A percentile compares a stretch with the other conserved stretches of the same genome.
These are phyloP conservation scores for Diaporthe humulicola DNA, from an alignment of 2,329 filamentous ascomycete species.

Conservation along the genomic window DNA sequence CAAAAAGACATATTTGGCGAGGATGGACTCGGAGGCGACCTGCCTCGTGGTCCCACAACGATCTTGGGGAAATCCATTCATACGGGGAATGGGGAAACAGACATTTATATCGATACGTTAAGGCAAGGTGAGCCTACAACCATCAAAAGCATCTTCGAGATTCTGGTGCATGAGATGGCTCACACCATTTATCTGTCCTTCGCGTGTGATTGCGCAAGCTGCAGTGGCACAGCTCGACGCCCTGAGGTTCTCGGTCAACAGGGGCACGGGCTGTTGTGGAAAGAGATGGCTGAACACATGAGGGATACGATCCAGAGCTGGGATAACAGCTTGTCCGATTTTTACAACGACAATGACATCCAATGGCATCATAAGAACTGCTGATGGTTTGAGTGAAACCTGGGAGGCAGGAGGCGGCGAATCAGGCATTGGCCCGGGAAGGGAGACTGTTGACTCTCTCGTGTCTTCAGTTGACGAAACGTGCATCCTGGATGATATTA, in stretches of 20 bases:
- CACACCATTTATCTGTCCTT: background rate
- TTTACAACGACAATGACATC: background rate
- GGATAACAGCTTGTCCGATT: background rate
- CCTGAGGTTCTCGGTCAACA: background rate
- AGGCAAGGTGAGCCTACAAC: fast-evolving
- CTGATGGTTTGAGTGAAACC: background rate
- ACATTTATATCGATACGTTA: background rate
- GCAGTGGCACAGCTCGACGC: fast-evolving
- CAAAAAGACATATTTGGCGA: background rate
- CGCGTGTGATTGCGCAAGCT: background rate
- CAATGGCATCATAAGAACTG: background rate
- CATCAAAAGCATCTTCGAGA: background rate
- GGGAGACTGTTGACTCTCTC: too few relatives aligned
- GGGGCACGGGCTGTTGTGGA: background rate
- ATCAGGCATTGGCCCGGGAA: too few relatives aligned
- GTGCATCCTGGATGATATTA: too few relatives aligned
- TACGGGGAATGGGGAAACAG: fast-evolving
- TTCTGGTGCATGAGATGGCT: background rate
- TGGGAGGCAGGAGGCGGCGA: background rate
- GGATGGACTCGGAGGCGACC: too few relatives aligned
- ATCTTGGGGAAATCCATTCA: fast-evolving
- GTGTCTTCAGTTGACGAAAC: too few relatives aligned
- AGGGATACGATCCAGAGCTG: background rate
- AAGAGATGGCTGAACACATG: background rate
- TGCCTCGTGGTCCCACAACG: too few relatives aligned